A percentile compares a stretch with the other conserved stretches of the same genome.
These are phyloP conservation scores for Hymenoscyphus albidus DNA, from an alignment of 2,329 filamentous ascomycete species.

Conservation along the genomic window DNA sequence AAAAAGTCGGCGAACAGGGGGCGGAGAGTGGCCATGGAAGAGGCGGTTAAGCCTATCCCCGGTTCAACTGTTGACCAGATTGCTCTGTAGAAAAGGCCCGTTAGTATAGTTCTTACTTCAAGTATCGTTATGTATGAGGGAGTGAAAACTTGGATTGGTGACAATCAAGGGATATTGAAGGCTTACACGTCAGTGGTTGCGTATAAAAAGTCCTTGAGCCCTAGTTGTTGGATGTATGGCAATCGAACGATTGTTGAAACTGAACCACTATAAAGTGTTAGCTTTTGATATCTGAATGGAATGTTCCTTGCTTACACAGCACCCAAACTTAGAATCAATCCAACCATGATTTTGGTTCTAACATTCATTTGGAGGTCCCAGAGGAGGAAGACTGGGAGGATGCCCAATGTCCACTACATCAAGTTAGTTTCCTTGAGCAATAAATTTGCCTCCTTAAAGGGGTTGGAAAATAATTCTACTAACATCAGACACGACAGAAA, in stretches of 20 bases:
- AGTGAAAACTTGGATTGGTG: neutral
- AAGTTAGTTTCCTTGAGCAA: conserved; percentile 17
- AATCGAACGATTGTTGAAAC: conserved; percentile 31
- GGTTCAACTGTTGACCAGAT: conserved; percentile 30
- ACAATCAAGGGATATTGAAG: neutral
- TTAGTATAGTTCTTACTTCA: neutral
- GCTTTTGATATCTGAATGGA: neutral
- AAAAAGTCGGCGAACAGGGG: conserved; percentile 20
- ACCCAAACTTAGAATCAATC: conserved; percentile 46
- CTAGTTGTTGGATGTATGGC: conserved; percentile 26
- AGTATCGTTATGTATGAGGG: neutral
- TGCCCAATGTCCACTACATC: conserved; percentile 46
- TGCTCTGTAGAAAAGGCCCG: conserved; percentile 7
- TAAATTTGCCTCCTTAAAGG: neutral
- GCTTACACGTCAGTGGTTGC: conserved; percentile 22
- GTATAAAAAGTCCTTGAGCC: conserved; percentile 26
- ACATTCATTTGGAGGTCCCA: conserved; percentile 48
- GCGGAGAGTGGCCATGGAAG: conserved; percentile 25
- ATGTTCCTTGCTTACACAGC: conserved; percentile 41
- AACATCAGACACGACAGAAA: conserved; percentile 30
- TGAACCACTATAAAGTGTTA: conserved; percentile 19
- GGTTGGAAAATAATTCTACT: neutral
- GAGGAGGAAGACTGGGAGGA: conserved; percentile 48
- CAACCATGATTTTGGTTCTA: conserved; percentile 45
- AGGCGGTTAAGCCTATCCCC: conserved; percentile 26